Conservation (phyloP, 2,329 filamentous ascomycete genomes). For the Pseudocercospora crystallina region DNA sequence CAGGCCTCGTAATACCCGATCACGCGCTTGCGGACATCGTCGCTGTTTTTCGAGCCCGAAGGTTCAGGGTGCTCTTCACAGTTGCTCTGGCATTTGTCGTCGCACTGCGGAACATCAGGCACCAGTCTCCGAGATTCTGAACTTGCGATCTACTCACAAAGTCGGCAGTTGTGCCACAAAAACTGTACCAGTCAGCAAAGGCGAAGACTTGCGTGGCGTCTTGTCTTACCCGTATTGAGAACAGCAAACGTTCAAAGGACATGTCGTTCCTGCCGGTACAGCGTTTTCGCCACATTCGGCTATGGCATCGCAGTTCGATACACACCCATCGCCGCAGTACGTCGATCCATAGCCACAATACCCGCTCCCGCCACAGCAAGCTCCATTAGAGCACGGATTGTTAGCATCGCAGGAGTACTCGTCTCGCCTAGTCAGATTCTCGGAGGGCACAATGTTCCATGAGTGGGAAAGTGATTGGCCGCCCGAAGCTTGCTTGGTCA, state of each 20-base stretch:
- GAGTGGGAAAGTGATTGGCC: too few species aligned
- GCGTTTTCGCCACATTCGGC: neutral
- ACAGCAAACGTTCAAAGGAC: constrained; percentile 3
- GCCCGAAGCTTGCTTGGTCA: too few species aligned
- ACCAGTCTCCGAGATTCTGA: too few species aligned
- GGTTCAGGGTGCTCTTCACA: neutral
- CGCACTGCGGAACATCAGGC: too few species aligned
- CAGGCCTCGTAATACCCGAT: constrained; percentile 12
- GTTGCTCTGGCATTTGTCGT: neutral
- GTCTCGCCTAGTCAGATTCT: too few species aligned
- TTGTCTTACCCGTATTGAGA: neutral
- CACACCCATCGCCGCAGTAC: constrained; percentile 3
- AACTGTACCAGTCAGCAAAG: too few species aligned
- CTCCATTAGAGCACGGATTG: constrained; percentile 7
- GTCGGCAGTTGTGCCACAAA: too few species aligned
- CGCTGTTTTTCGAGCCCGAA: neutral
- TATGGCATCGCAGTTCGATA: constrained; percentile 1
- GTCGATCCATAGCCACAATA: neutral
- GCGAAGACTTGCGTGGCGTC: neutral
- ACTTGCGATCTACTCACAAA: too few species aligned
- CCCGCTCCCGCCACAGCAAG: constrained; percentile 2
- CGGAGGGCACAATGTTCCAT: too few species aligned
- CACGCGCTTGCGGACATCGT: neutral
- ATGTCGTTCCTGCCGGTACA: neutral
- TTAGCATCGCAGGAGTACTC: constrained; percentile 1